Base-by-base conservation (phyloP, 805 yeast species). In the Hyphopichia homilentoma region DNA sequence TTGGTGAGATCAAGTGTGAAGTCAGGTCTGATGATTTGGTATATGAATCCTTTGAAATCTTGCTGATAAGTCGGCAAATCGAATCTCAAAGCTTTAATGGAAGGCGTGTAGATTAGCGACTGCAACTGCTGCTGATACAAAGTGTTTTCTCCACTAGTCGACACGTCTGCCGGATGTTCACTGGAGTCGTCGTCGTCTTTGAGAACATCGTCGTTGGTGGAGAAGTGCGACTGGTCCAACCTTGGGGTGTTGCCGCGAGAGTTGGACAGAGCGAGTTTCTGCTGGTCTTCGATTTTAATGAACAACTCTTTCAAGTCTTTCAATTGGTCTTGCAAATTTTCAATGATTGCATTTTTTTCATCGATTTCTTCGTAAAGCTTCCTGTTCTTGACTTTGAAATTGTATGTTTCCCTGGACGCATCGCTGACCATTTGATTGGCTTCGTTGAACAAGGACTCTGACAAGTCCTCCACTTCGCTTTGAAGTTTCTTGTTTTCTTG, bases 371-470 rank as follows among this genome's bases (percentile, higher is more conserved):
- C 72, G 27, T 53, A 47, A 29, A 84, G 52, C 41, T 72, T 77
- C 21, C 70, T 60, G 45, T 83, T 83, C 43, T 79, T 76, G 30
- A 74, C 57, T 44, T 79, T 77, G 39, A 67, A 67, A 21, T 75
- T 77, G 48, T 79, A 70, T 4, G 80, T 73, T 35, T 81, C 83
- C 33, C 77, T 68, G 38, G 84, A 75, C 0, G 95, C 95, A 40
- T 79, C 76, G 30, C 82, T 77, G 5, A 86, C 96, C 85, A 85
- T 84, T 30, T 73, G 70, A 51, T 86, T 86, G 9, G 96, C 96
- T 50, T 87, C 93, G 40, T 77, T 82, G 50, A 86, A 86, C 20
- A 86, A 59, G 1, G 88, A 77, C 1, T 81, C 85, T 1, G 88
- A 76, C 29, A 86, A 59, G 24, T 85, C 95, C 49, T 84, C 93